These are phyloP conservation scores for Tylopilus sp. DNA, from an alignment of 1,284 basidiomycete genomes.

Conservation along the genomic window DNA sequence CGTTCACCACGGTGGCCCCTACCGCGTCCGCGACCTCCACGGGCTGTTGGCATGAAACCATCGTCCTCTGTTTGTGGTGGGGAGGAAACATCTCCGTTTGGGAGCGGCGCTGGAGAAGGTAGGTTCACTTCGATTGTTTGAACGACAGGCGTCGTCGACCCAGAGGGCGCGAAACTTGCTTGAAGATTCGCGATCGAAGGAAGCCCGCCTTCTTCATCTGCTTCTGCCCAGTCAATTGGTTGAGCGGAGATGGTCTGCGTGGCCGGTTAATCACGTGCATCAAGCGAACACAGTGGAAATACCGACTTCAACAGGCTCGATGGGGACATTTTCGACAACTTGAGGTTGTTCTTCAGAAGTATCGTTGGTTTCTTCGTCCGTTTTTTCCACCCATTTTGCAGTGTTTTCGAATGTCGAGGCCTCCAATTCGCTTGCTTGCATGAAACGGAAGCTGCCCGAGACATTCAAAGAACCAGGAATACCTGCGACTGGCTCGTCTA, in stretches of 20 bases:
- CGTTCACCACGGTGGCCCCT: constrained; percentile 43
- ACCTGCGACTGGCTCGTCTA: constrained; percentile 32
- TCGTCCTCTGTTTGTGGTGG: constrained; percentile 50
- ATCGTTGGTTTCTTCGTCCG: constrained; percentile 31
- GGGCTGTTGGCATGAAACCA: constrained; percentile 54
- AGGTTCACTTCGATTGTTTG: constrained; percentile 41
- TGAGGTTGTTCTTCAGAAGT: constrained; percentile 31
- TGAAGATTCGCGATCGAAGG: constrained; percentile 60
- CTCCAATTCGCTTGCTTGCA: constrained; percentile 76
- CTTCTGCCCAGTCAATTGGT: constrained; percentile 57
- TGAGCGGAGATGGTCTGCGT: constrained; percentile 24
- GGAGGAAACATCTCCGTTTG: constrained; percentile 31
- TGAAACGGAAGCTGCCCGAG: constrained; percentile 67
- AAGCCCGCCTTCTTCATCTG: constrained; percentile 53
- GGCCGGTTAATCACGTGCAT: constrained; percentile 7
- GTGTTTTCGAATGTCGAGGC: constrained; percentile 46
- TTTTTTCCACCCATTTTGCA: constrained; percentile 52
- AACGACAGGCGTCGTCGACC: constrained; percentile 52
- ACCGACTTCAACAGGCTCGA: constrained; percentile 28
- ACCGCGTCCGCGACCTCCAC: constrained; percentile 44
- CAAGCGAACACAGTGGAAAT: not conserved
- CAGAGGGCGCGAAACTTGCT: constrained; percentile 48
- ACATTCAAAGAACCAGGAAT: constrained; percentile 36
- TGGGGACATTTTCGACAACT: constrained; percentile 30
- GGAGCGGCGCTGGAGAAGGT: constrained; percentile 27